Conservation (phyloP, 169 alveolate species). For the Pseudocohnilembus persalinus region DNA sequence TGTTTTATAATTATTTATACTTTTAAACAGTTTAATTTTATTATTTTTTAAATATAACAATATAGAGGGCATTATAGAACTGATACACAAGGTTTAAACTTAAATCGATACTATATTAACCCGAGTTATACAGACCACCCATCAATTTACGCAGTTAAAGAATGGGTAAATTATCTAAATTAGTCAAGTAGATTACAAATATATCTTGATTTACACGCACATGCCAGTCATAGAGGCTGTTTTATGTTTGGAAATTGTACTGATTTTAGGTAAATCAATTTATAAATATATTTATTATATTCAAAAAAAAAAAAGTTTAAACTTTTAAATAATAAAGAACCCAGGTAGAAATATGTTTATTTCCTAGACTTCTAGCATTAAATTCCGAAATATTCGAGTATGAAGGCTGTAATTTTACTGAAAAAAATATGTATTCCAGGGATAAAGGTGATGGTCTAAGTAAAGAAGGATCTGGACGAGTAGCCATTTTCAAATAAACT, state of each 20-base stretch:
- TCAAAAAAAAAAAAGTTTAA: too few species aligned
- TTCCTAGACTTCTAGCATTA: constrained; percentile 73
- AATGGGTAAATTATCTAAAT: constrained; percentile 62
- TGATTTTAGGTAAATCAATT: constrained; percentile 14
- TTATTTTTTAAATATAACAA: too few species aligned
- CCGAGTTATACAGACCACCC: constrained; percentile 73
- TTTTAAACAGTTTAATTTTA: too few species aligned
- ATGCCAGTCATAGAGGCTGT: constrained; percentile 84
- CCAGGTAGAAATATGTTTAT: constrained; percentile 57
- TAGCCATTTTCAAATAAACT: constrained; percentile 72
- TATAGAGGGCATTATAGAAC: constrained; percentile 82
- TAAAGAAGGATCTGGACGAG: constrained; percentile 88
- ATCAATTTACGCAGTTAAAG: constrained; percentile 73
- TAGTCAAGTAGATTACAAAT: constrained; percentile 57
- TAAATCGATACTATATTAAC: constrained; percentile 80
- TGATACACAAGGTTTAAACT: constrained; percentile 79
- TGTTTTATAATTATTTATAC: too few species aligned
- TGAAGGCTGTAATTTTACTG: constrained; percentile 81
- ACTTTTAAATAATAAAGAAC: too few species aligned
- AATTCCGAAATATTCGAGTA: constrained; percentile 79
- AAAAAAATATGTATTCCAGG: constrained; percentile 74
- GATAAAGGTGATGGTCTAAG: constrained; percentile 77
- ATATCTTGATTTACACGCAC: constrained; percentile 89
- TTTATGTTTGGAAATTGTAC: constrained; percentile 19
- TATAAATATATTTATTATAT: too few species aligned